phyloP scores from a whole-genome alignment of 768 basidiomycete species.

The Ramaria sp. region DNA sequence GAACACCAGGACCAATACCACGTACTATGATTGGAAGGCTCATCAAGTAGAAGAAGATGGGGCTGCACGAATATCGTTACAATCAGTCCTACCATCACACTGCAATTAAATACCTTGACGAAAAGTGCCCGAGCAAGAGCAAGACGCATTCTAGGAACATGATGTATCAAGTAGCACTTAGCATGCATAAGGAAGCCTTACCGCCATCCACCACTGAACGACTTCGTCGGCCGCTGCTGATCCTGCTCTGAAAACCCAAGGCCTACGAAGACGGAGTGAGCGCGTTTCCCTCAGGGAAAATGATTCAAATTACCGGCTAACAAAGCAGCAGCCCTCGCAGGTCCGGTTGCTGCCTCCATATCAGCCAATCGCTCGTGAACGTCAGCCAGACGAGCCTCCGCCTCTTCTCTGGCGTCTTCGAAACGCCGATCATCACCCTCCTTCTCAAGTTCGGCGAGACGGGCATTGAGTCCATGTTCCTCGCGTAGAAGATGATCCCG shows the following conservation, averaged over 20 bases:
- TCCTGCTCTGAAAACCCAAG: slow-evolving; percentile 87
- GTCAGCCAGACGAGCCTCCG: slow-evolving; percentile 71
- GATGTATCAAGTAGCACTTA: neutral
- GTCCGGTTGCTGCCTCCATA: slow-evolving; percentile 97
- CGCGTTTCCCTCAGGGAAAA: too few relatives aligned
- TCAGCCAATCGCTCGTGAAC: slow-evolving; percentile 88
- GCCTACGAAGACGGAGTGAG: slow-evolving; percentile 31
- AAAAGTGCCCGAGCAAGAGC: slow-evolving; percentile 93
- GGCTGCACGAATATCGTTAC: slow-evolving; percentile 31
- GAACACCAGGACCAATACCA: neutral
- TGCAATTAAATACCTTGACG: slow-evolving; percentile 58
- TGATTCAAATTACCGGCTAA: slow-evolving; percentile 54
- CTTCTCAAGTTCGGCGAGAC: slow-evolving; percentile 59
- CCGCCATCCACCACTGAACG: slow-evolving; percentile 97
- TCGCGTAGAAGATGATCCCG: slow-evolving; percentile 85
- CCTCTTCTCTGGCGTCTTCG: slow-evolving; percentile 79
- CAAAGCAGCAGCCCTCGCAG: slow-evolving; percentile 83
- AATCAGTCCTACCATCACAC: neutral
- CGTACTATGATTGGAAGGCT: slow-evolving; percentile 94
- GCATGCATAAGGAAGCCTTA: slow-evolving; percentile 19
- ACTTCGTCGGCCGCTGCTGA: slow-evolving; percentile 71
- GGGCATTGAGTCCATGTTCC: slow-evolving; percentile 63
- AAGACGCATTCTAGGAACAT: slow-evolving; percentile 69
- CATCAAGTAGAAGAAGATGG: slow-evolving; percentile 72
- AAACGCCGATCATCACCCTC: slow-evolving; percentile 72